phyloP scores from a whole-genome alignment of 2,329 filamentous ascomycete genomes.

The Elsinoe necatrix region DNA sequence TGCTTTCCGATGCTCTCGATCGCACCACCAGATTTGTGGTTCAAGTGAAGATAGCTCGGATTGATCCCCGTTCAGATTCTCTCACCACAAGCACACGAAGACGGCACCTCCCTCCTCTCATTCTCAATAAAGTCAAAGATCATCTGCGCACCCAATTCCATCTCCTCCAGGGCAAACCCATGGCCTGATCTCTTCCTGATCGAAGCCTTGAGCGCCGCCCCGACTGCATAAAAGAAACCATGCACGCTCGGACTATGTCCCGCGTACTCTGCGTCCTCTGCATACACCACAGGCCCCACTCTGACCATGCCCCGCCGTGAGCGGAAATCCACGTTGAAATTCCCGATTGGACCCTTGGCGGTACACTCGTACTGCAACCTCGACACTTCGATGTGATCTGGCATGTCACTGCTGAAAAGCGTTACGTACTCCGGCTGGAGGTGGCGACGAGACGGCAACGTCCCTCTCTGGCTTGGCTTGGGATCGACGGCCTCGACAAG shows the following conservation, averaged over 20 bases:
- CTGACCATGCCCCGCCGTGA: background rate
- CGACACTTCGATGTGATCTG: background rate
- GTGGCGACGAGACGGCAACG: background rate
- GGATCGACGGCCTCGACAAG: background rate
- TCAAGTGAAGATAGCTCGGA: no score
- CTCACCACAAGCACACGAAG: no score
- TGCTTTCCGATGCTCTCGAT: no score
- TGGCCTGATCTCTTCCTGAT: background rate
- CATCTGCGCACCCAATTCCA: background rate
- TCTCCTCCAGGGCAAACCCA: background rate
- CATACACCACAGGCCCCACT: background rate
- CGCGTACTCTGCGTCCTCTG: background rate
- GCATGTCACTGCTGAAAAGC: background rate
- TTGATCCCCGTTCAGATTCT: no score
- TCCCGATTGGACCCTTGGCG: background rate
- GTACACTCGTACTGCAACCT: background rate
- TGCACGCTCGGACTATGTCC: background rate
- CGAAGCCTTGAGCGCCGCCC: background rate
- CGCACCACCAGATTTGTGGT: no score
- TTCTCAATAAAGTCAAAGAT: background rate
- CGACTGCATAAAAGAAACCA: background rate
- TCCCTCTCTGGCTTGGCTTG: background rate
- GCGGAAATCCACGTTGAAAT: background rate
- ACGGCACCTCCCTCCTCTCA: background rate
- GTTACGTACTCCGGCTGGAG: background rate